phyloP scores from a whole-genome alignment of 2,329 filamentous ascomycete genomes.

The Trichocomaceae sp. region DNA sequence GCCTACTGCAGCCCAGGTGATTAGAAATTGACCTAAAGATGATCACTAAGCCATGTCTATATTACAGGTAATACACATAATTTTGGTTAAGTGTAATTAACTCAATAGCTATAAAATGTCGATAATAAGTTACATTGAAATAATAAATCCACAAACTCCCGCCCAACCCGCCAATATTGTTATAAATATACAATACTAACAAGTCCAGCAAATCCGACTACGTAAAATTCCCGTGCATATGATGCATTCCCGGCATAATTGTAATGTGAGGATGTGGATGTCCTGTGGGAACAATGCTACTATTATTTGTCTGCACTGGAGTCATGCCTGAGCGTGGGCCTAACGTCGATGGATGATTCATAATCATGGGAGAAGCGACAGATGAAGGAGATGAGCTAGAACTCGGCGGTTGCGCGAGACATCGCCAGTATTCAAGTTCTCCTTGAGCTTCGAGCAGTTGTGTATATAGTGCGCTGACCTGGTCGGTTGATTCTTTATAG shows the following conservation, averaged over 20 bases:
- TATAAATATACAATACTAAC: background rate
- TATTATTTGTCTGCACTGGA: background rate
- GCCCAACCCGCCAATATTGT: background rate
- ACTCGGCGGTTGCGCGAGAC: constrained; percentile 6
- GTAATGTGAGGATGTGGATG: background rate
- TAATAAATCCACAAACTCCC: background rate
- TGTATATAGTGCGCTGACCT: constrained; percentile 10
- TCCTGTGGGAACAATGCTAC: background rate
- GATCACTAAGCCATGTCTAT: background rate
- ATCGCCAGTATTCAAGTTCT: constrained; percentile 12
- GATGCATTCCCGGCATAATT: background rate
- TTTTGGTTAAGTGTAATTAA: background rate
- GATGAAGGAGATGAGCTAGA: background rate
- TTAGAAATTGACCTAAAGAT: background rate
- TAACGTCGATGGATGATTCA: background rate
- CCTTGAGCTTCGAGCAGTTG: constrained; percentile 8
- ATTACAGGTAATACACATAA: background rate
- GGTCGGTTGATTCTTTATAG: constrained; percentile 11
- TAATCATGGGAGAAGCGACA: background rate
- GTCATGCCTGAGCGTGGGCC: background rate
- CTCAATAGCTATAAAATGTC: background rate
- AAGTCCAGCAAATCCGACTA: background rate
- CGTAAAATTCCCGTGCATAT: constrained; percentile 4
- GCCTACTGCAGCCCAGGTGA: too few species aligned
- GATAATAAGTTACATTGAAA: background rate